Evolutionary conservation across 306 rosid species (phyloP).

Genomic region (Abrus pulchellus): DNA sequence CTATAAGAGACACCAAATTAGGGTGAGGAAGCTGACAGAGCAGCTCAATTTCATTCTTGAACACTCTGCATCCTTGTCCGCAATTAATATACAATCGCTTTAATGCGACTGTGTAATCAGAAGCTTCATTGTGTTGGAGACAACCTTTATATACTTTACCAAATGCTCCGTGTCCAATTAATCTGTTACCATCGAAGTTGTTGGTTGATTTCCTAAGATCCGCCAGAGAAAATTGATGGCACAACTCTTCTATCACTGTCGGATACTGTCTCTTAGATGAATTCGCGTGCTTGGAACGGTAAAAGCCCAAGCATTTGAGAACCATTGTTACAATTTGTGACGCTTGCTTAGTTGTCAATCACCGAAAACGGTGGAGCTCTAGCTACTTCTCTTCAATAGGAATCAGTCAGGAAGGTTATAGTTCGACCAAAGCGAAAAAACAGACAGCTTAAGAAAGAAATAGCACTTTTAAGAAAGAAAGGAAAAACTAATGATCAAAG

Average conservation of each 20-base stretch:
- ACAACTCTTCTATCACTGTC: slow-evolving; percentile 12
- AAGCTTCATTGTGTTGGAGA: not conserved
- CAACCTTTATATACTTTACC: not conserved
- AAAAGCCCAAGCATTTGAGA: not conserved
- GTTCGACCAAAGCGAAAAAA: no score
- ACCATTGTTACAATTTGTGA: no score
- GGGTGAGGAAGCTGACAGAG: slow-evolving; percentile 37
- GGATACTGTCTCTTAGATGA: not conserved
- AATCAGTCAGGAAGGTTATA: no score
- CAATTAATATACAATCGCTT: not conserved
- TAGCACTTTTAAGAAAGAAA: no score
- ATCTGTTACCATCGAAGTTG: not conserved
- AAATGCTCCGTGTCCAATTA: not conserved
- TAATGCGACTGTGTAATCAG: not conserved
- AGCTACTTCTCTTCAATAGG: no score
- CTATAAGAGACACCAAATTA: slow-evolving; percentile 28
- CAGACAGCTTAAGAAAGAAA: no score
- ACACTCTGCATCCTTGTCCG: not conserved
- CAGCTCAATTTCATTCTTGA: slow-evolving; percentile 28
- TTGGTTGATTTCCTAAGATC: slow-evolving; percentile 23
- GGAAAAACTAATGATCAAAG: no score
- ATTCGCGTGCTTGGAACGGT: not conserved
- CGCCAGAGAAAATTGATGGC: slow-evolving; percentile 27
- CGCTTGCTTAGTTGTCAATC: not conserved
- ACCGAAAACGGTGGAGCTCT: not conserved